Percentiles rank a stretch among this genome's conserved stretches.
Evolutionary conservation across 176 grass and related monocot species (phyloP).

Genomic region (Rhynchospora breviuscula): DNA sequence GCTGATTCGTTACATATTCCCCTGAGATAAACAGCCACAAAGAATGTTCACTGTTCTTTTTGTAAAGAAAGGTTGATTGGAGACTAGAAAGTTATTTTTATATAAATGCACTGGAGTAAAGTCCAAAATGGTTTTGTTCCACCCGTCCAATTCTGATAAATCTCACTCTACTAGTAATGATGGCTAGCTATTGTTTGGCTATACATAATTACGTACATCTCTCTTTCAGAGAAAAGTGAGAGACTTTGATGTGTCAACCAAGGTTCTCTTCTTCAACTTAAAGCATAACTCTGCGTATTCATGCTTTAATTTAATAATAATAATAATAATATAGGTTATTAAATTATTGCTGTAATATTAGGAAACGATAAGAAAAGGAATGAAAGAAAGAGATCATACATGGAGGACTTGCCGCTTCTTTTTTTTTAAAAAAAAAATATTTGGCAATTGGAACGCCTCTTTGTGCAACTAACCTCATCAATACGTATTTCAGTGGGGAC

Average conservation of each 20-base stretch:
- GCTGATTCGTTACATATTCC: not conserved
- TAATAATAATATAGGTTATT: no score
- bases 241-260: slow-evolving; percentile 22
- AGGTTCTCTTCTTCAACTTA: not conserved
- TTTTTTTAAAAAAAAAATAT: no score
- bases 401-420: not conserved
- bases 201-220: not conserved
- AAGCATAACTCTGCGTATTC: not conserved
- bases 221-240: not conserved
- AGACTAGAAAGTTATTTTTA: not conserved
- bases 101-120: not conserved
- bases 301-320: not conserved
- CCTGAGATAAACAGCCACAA: not conserved
- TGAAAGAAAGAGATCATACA: not conserved
- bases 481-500: no score
- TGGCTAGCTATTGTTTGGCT: not conserved
- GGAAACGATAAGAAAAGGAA: no score
- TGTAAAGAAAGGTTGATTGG: not conserved
- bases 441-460: no score
- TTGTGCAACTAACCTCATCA: no score
- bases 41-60: not conserved
- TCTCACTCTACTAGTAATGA: not conserved
- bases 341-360: not conserved
- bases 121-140: slow-evolving; percentile 1
- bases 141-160: not conserved